Evolutionary conservation across 148 eudicot genomes (phyloP), one percentile per base, ranked within the genome.

Genomic region (Cornus controversa): DNA sequence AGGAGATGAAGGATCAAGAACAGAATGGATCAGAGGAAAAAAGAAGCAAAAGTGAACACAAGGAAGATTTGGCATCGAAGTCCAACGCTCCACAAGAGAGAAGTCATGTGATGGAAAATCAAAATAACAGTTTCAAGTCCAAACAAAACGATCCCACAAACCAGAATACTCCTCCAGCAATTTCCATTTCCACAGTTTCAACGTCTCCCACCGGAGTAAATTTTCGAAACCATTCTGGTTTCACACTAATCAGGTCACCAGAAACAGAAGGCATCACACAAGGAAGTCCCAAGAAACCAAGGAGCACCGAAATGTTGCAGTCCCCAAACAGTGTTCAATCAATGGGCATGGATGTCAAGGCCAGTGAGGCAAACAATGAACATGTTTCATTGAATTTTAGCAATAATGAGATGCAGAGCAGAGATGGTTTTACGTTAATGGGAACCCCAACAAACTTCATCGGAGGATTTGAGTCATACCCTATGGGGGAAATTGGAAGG

Each of bases 1-100:
- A 93, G 80, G 97, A 93, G 75, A 80, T 85, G 22, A 90, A 89
- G 80, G 90, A 87, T 5, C 88, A 86, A 28, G 89, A 89, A 70
- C 83, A 86, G 24, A 83, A 85, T n/a, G 78, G 73, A 68, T 53
- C 84, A 13, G 84, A 85, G 42, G 90, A 88, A 16, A 88, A 87
- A 67, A 34, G 79, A n/a, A 65, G 62, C 64, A 80, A 86, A 71
- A 69, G 58, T 31, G 71, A 84, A 69, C 83, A 76, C 34, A 81
- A 74, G 5, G 81, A 79, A 65, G 82, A 85, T 9, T 67, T 69
- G 22, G n/a, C 31, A 6, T 67, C 80, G 16, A 85, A 85, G 62
- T 31, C 47, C 74, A 75, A 3, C 28, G 27, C 74, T 37, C 23
- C 31, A 18, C 74, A 75, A 22, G 71, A 78, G 31, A 77, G 67